phyloP scores from a whole-genome alignment of 1,139 yeast genomes.

The Saccharomyces hybrid region DNA sequence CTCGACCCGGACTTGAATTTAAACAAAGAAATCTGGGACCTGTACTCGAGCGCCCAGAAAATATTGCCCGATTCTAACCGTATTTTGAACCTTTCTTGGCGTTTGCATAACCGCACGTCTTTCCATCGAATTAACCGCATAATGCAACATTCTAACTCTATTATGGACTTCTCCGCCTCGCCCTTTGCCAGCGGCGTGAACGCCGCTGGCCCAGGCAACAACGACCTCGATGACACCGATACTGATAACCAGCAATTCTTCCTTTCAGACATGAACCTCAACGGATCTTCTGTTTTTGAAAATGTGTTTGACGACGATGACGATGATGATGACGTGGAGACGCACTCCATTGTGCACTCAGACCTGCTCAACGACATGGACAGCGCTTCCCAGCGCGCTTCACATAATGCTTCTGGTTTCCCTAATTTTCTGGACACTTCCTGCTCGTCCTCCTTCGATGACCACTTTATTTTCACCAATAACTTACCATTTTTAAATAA shows the following conservation, averaged over 20 bases:
- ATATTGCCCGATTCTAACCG: slow-evolving; percentile 66
- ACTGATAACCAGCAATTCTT: background rate
- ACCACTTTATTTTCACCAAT: slow-evolving; percentile 1
- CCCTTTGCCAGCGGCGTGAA: background rate
- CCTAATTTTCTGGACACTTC: background rate
- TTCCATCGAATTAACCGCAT: background rate
- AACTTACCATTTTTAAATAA: background rate
- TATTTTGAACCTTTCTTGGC: slow-evolving; percentile 79
- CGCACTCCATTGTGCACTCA: background rate
- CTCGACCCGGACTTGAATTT: background rate
- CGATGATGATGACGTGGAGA: background rate
- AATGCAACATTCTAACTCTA: background rate
- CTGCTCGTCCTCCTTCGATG: background rate
- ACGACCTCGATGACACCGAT: background rate
- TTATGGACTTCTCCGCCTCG: background rate
- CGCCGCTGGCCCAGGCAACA: background rate
- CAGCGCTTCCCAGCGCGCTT: background rate
- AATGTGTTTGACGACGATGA: background rate
- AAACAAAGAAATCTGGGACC: slow-evolving; percentile 45
- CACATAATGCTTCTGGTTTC: background rate
- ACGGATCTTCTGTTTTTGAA: background rate
- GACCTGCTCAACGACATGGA: background rate
- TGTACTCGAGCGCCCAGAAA: slow-evolving; percentile 67
- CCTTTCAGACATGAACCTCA: background rate
- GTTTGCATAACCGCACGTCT: slow-evolving; percentile 6